Base-by-base conservation (phyloP, 2,329 filamentous ascomycete genomes). In the Elsinoe perseae region DNA sequence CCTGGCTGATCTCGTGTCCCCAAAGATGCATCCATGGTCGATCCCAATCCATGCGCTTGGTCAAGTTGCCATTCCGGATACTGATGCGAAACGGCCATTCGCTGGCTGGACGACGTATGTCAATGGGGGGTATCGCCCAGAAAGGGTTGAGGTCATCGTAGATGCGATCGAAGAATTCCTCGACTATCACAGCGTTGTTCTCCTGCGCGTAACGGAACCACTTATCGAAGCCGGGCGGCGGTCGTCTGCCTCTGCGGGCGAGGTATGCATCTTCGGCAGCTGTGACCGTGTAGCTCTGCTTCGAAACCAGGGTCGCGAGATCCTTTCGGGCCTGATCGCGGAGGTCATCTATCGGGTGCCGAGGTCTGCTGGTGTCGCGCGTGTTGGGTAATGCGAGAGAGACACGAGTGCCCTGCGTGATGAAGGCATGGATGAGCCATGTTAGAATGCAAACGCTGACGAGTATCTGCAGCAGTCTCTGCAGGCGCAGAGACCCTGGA, bases 81-180 rank as follows among this genome's bases (percentile, higher is more conserved):
- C 64, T 68, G 54, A 78, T 71, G 3, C 66, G 62, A 43, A 72
- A 65, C 3, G 68, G 61, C 42, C 70, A 69, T 12, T 67, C 66
- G 36, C 64, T 67, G 2, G 75, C 72, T 56, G 72, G 69, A 48
- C 68, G 66, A 2, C 73, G 71, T 23, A 78, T 70, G 23, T 71
- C 64, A 36, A 64, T 64, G 2, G 77, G 67, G 2, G 69, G 59
- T 1, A 77, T 56, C 4, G 69, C 75, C 77, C 77, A 79, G 60
- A 77, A 78, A 0, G 77, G 76, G 25, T 65, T 68, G 23, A 78
- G 52, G 56, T 79, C 77, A 57, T 74, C 63, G 62, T 79, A 76
- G 8, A 79, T 75, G 58, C 74, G 75, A 58, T 79, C 76, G 61
- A 77, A 79, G 59, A 77, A 74, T 5, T 76, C 72, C 61, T 79